Base-by-base conservation (phyloP, 192 early-diverging fungal genomes). In the Coemansia sp. region DNA sequence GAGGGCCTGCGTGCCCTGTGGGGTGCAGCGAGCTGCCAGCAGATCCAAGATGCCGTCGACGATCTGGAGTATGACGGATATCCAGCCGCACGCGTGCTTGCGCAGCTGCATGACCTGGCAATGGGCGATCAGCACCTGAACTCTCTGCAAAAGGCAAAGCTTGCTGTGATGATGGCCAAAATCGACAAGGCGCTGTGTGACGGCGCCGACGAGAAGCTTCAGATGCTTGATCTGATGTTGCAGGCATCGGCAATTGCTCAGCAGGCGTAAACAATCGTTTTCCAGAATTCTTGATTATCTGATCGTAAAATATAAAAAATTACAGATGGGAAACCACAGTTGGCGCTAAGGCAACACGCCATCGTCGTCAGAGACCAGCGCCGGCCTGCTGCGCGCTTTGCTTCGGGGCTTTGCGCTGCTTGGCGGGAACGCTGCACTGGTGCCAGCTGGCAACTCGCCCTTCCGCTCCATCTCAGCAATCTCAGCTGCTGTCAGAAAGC, bases 401-500 rank as follows among this genome's bases (percentile, higher is more conserved):
- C 61, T 55, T 58, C 60, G 66, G 29, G 63, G 56, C 60, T 73
- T 79, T 19, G 71, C 60, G 67, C 71, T 64, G 39, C 53, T 48
- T 3, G 64, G 41, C 66, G 60, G 56, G 53, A 73, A 73, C 29
- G 76, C 67, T 2, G 72, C 76, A 35, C 71, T 79, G 39, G 76
- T 69, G 5, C 70, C 76, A 24, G 76, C 65, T 4, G 70, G 70
- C 48, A 80, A 69, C 65, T 81, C 65, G 25, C 79, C 74, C 47
- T 58, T 72, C 48, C 64, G 74, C 50, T 88, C 87, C 23, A 87
- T 60, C 51, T 89, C 86, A 1, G 82, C 86, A 35, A 89, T 87
- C 75, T 96, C 93, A 6, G 87, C 84, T 1, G 90, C 85, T 56
- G 88, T 94, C 49, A 99, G 84, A 75, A 99, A 99, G n/a, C 97